Evolutionary conservation across 768 basidiomycete genomes (phyloP).

Genomic region (Termitomyces sp.): DNA sequence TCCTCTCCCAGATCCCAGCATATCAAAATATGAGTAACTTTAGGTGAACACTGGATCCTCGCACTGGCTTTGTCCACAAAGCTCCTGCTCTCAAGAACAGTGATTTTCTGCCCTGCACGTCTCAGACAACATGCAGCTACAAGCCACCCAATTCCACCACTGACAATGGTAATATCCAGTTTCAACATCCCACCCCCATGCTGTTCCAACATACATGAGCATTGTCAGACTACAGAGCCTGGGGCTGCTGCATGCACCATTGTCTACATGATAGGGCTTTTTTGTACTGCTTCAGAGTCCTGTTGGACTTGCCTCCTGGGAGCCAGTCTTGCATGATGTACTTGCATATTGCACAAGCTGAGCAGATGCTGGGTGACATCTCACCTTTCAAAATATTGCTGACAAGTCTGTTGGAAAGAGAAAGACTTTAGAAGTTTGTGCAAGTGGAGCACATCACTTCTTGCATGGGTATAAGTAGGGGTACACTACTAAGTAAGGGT

Average conservation of each 20-base stretch:
- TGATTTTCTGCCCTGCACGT: conserved; percentile 41
- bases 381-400: not conserved
- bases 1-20: conserved; percentile 45
- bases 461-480: no score
- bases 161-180: conserved; percentile 34
- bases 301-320: not conserved
- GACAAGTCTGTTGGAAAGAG: not conserved
- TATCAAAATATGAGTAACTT: conserved; percentile 39
- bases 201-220: not conserved
- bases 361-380: not conserved
- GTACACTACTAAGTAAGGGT: no score
- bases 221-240: no score
- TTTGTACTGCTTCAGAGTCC: not conserved
- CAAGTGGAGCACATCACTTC: not conserved
- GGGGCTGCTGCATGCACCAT: not conserved
- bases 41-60: conserved; percentile 42
- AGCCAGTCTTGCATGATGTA: not conserved
- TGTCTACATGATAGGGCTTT: no score
- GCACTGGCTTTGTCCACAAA: conserved; percentile 42
- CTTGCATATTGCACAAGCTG: not conserved
- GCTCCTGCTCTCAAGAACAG: conserved; percentile 37
- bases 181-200: not conserved
- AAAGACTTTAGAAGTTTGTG: not conserved
- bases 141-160: conserved; percentile 47
- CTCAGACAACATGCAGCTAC: conserved; percentile 40